Evolutionary conservation across 2,329 filamentous ascomycete genomes (phyloP), one percentile per base, ranked within the genome.

Genomic region (Fusarium sp.): DNA sequence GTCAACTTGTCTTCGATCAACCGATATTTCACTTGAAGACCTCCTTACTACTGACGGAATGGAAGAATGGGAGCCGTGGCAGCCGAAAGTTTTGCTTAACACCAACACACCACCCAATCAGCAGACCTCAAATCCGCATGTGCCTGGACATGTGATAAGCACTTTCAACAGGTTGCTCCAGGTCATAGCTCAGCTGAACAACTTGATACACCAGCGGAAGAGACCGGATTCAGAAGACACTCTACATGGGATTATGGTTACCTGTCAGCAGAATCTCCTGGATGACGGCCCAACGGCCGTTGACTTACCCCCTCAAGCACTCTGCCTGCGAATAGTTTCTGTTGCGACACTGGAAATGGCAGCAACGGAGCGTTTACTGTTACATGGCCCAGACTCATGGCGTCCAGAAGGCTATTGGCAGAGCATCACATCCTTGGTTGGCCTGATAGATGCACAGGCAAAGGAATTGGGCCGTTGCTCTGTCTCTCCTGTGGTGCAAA

Each of bases 1-100:
- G 1, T 2, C 24, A 7, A 34, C 57, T 0, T 62, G 25, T 13
- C 13, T 62, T 2, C 16, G 25, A 4, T 47, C 60, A 4, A 27
- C 46, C 8, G 22, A 62, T 12, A 6, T 29, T 3, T n/a, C 13
- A 3, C 41, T n/a, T 1, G 7, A 18, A 34, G 32, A 16, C 2
- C 40, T 29, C 4, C 20, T 62, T 2, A 10, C 16, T 0, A 53
- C 30, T 5, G 60, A 62, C 3, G 60, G 60, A 1, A 54, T 62
- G 8, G 60, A 62, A 9, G 60, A 62, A 10, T 62, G 60, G 46
- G 60, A 62, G 2, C 57, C 46, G 13, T 62, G 41, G 57, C 47
- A 62, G 8, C 57, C 46, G 3, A 62, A 53, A 15, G 27, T 62
- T 4, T 3, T 62, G 5, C 7, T 34, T 6, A 10, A 22, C 9